Evolutionary conservation across 179 eudicot species (phyloP), one percentile per base, ranked within the genome.

Genomic region (Monotropa hypopitys): DNA sequence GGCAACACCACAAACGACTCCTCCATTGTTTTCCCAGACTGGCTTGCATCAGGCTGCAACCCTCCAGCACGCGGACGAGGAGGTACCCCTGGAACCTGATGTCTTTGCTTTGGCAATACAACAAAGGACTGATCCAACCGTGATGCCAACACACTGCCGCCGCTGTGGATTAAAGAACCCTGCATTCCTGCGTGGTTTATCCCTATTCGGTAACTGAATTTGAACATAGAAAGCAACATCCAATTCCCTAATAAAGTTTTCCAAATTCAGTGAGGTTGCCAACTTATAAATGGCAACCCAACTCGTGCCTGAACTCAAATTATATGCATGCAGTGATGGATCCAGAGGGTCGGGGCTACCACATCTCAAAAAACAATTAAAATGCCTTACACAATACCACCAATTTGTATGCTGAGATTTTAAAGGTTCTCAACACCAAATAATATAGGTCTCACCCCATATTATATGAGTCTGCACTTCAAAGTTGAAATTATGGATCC

Each of bases 1-100:
- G 99, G 99, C 92, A 95, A 84, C 28, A 95, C 97, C 80, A 95
- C 98, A 81, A 95, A 95, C 6, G 99, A 95, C 73, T 95, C 99
- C 65, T 95, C 99, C 96, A 95, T 93, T 54, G 88, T 78, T 85
- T 88, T 93, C 23, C 92, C 93, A 76, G 90, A 75, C 20, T 84
- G 87, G 81, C 84, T 81, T 73, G 78, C 70, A 56, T 90, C 97
- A 43, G 93, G 84, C 81, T 77, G 91, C 38, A 79, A 65, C 42
- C 85, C 84, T 76, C 88, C 97, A 50, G 79, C 85, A 77, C 90
- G 92, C 15, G 95, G 90, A 26, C 98, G 97, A 68, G 93, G 89
- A 80, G 96, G 90, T 63, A 76, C 78, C 42, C 98, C 98, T 0
- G 88, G 78, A 20, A 76, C 75, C 72, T 81, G 93, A 83, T 82